Evolutionary conservation across 2,329 filamentous ascomycete species (phyloP).

Genomic region (Alternaria ventricosa): DNA sequence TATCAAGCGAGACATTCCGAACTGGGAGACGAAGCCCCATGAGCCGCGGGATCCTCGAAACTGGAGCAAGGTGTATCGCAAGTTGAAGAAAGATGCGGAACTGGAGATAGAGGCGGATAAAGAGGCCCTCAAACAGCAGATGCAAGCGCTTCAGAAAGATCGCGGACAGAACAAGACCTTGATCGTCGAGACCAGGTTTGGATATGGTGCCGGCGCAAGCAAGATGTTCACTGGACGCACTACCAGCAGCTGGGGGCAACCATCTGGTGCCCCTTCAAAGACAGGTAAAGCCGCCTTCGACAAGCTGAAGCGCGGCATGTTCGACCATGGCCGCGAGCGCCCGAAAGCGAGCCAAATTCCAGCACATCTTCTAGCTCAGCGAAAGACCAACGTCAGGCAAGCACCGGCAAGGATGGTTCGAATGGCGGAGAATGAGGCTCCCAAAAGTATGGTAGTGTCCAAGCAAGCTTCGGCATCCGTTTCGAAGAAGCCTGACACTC

Average conservation of each 20-base stretch:
- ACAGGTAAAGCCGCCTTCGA: slow-evolving; percentile 47
- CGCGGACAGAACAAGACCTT: slow-evolving; percentile 39
- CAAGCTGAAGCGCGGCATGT: slow-evolving; percentile 42
- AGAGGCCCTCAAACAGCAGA: slow-evolving; percentile 39
- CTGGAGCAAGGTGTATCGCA: slow-evolving; percentile 79
- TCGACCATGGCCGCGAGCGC: slow-evolving; percentile 40
- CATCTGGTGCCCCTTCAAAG: slow-evolving; percentile 37
- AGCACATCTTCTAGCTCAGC: slow-evolving; percentile 34
- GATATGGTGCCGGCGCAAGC: slow-evolving; percentile 28
- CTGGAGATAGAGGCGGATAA: slow-evolving; percentile 42
- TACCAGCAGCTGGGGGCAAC: slow-evolving; percentile 26
- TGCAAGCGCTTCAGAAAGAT: slow-evolving; percentile 41
- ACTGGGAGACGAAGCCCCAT: slow-evolving; percentile 68
- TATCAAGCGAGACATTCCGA: slow-evolving; percentile 77
- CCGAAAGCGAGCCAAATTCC: slow-evolving; percentile 39
- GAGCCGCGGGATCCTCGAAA: slow-evolving; percentile 68
- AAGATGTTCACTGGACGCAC: slow-evolving; percentile 25
- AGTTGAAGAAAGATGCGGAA: slow-evolving; percentile 51
- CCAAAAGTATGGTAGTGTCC: slow-evolving; percentile 33
- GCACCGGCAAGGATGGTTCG: slow-evolving; percentile 42
- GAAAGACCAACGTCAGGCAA: slow-evolving; percentile 28
- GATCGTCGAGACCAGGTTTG: slow-evolving; percentile 37
- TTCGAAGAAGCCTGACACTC: slow-evolving; percentile 10
- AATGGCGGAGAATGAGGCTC: slow-evolving; percentile 36
- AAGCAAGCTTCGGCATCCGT: slow-evolving; percentile 35